Evolutionary conservation across 1,284 basidiomycete genomes (phyloP).

Genomic region (Caloboletus firmus): DNA sequence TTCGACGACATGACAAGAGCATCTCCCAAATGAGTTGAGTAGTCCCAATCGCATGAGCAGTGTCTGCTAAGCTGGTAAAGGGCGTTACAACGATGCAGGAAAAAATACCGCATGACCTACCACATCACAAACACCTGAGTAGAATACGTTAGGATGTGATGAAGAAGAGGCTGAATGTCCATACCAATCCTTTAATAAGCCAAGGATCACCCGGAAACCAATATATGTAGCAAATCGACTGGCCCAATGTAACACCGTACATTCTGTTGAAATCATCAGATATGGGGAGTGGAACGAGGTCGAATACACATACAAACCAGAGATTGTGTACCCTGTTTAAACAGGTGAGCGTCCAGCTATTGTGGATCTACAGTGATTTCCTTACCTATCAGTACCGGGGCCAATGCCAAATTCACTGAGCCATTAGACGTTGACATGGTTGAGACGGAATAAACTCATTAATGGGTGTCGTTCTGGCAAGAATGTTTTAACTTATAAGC

Average conservation of each 20-base stretch:
- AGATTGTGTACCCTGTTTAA: conserved; percentile 4
- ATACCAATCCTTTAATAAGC: conserved; percentile 6
- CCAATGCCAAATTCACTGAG: too few species aligned
- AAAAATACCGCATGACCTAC: background rate
- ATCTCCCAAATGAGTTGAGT: background rate
- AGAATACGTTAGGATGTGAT: background rate
- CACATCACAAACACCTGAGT: conserved; percentile 5
- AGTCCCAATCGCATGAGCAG: background rate
- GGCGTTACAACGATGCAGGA: background rate
- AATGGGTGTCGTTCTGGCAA: background rate
- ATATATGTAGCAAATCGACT: conserved; percentile 8
- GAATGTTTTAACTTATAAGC: background rate
- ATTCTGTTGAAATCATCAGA: conserved; percentile 2
- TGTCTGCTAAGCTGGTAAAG: conserved; percentile 6
- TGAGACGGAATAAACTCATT: background rate
- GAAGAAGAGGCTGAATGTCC: background rate
- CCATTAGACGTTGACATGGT: too few species aligned
- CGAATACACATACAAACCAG: conserved; percentile 3
- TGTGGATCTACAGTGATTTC: background rate
- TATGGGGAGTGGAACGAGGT: background rate
- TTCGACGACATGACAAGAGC: conserved; percentile 1
- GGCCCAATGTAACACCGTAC: conserved; percentile 15
- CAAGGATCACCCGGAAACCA: conserved; percentile 16
- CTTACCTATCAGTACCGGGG: conserved; percentile 16
- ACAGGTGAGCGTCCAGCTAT: background rate